Evolutionary conservation across 2,329 filamentous ascomycete genomes (phyloP), one percentile per base, ranked within the genome.

Genomic region (Blastomyces gilchristii): DNA sequence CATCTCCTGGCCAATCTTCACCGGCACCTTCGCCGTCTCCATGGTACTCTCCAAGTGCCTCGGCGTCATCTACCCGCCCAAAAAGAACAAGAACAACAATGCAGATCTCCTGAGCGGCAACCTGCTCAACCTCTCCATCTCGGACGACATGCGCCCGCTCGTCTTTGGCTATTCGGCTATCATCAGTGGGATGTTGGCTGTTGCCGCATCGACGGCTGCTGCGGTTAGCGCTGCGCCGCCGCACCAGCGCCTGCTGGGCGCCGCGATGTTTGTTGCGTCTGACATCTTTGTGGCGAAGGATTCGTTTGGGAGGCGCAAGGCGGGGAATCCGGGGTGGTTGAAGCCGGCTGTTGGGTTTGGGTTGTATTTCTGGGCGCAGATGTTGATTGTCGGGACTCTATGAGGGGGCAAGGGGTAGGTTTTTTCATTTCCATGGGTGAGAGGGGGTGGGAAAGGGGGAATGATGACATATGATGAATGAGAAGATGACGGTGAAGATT

Each of bases 281-380:
- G 71, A 73, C 60, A 56, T 73, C 37, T 73, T 72, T 58, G 71
- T 73, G 39, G 71, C 71, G 3, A 71, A 68, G 60, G 70, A 71
- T 65, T 68, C 70, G 9, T 73, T 73, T 60, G 67, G 67, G n/a
- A 67, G 45, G 47, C 63, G 64, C 34, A 45, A 14, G 25, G n/a
- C 25, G 28, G 62, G 37, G 56, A 37, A 43, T 25, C 43, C 47
- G 1, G 62, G 56, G 31, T 69, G 64, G 64, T 14, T 68, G 28
- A 50, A 53, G 50, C 65, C 65, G 25, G 58, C 65, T 34, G 50
- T 66, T 16, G 70, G 70, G 2, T 70, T 65, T 66, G 70, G 63
- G 16, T 65, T 71, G 56, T 71, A 71, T 64, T 71, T 71, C 52
- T 71, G 70, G 70, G 70, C 67, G 9, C 70, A 71, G 62, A 70